These are phyloP conservation scores for Cicer judaicum DNA, from an alignment of 306 rosid genomes.

Conservation along the genomic window DNA sequence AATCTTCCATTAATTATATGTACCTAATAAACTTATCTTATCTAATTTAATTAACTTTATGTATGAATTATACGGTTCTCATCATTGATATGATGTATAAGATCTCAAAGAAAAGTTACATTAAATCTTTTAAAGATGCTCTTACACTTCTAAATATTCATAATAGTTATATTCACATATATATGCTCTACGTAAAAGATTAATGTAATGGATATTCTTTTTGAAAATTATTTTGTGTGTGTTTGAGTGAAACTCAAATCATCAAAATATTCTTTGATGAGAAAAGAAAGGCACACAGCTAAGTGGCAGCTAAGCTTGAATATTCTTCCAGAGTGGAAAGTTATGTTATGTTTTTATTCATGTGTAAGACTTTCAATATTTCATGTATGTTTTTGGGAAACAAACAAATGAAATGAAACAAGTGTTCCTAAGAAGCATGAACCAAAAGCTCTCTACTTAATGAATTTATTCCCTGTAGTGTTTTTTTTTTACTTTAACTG, in stretches of 20 bases:
- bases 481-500: background rate
- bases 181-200: slow-evolving; percentile 4
- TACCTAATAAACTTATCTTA: slow-evolving; percentile 19
- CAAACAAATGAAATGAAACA: slow-evolving; percentile 20
- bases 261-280: slow-evolving; percentile 52
- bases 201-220: slow-evolving; percentile 51
- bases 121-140: slow-evolving; percentile 47
- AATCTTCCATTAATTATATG: background rate
- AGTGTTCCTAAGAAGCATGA: slow-evolving; percentile 37
- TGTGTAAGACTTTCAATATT: slow-evolving; percentile 27
- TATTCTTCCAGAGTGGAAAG: slow-evolving; percentile 68
- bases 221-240: slow-evolving; percentile 25
- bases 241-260: slow-evolving; percentile 40
- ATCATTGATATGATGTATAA: slow-evolving; percentile 45
- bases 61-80: background rate
- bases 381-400: slow-evolving; percentile 43
- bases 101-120: slow-evolving; percentile 46
- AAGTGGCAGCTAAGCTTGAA: slow-evolving; percentile 55
- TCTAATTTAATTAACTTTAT: slow-evolving; percentile 1
- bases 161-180: background rate
- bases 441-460: slow-evolving; percentile 23
- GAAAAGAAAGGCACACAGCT: slow-evolving; percentile 50
- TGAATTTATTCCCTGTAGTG: slow-evolving; percentile 32
- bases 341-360: slow-evolving; percentile 47
- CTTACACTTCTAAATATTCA: slow-evolving; percentile 13